Conservation (phyloP, 2,329 filamentous ascomycete genomes). For the Penicillium sp. region DNA sequence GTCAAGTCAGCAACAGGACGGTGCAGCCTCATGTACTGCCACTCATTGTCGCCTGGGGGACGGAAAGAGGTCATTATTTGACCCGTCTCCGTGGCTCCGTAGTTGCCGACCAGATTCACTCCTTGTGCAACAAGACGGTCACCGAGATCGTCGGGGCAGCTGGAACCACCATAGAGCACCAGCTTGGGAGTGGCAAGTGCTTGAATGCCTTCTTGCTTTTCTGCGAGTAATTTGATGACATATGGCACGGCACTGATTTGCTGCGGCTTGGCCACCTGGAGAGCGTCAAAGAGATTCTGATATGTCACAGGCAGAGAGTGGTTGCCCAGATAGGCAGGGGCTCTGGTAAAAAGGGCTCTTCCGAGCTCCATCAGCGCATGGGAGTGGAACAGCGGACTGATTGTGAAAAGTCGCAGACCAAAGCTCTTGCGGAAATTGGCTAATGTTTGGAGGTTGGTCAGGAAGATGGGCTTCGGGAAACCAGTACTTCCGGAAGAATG, state of each 20-base stretch:
- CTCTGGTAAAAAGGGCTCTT: slow-evolving; percentile 53
- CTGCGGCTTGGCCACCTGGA: slow-evolving; percentile 23
- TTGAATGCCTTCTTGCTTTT: slow-evolving; percentile 56
- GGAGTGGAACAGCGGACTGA: slow-evolving; percentile 61
- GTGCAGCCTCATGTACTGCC: slow-evolving; percentile 60
- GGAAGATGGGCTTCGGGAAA: slow-evolving; percentile 63
- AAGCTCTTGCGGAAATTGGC: slow-evolving; percentile 50
- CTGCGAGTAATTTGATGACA: slow-evolving; percentile 62
- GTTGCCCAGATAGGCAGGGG: slow-evolving; percentile 56
- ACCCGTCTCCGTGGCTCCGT: slow-evolving; percentile 59
- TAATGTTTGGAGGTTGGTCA: slow-evolving; percentile 55
- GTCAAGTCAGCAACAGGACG: slow-evolving; percentile 46
- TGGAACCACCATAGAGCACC: slow-evolving; percentile 59
- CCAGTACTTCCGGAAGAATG: slow-evolving; percentile 61
- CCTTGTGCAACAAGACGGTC: slow-evolving; percentile 55
- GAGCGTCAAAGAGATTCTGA: slow-evolving; percentile 44
- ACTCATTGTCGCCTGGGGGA: slow-evolving; percentile 55
- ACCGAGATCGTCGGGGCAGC: slow-evolving; percentile 62
- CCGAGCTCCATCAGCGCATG: slow-evolving; percentile 59
- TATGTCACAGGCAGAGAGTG: slow-evolving; percentile 57
- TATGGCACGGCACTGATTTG: slow-evolving; percentile 64
- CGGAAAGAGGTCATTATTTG: slow-evolving; percentile 64
- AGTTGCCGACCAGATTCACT: slow-evolving; percentile 50
- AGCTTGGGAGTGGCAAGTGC: slow-evolving; percentile 50
- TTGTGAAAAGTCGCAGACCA: slow-evolving; percentile 52